A percentile compares a stretch with the other conserved stretches of the same genome.
phyloP scores from a whole-genome alignment of 1,139 yeast genomes.

The Yamadazyma spencermartinsiae region DNA sequence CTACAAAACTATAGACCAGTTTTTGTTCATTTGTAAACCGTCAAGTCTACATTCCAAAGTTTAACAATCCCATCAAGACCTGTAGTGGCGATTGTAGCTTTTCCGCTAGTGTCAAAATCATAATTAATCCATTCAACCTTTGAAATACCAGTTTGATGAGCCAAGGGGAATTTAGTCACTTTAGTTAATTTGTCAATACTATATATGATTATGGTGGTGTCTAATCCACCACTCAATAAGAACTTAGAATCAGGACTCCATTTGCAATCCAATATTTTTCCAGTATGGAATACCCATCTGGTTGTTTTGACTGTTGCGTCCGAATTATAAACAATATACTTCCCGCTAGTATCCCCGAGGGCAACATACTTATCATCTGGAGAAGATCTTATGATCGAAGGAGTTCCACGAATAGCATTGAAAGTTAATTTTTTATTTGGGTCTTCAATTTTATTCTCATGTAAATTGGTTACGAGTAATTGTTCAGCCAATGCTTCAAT shows the following conservation, averaged over 20 bases:
- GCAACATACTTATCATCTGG: slow-evolving; percentile 72
- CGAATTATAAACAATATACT: slow-evolving; percentile 65
- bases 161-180: slow-evolving; percentile 70
- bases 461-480: slow-evolving; percentile 53
- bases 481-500: slow-evolving; percentile 30
- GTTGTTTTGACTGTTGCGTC: slow-evolving; percentile 69
- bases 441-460: slow-evolving; percentile 32
- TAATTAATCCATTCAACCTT: slow-evolving; percentile 66
- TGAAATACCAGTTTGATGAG: slow-evolving; percentile 87
- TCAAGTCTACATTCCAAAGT: slow-evolving; percentile 57
- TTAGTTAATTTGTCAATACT: slow-evolving; percentile 77
- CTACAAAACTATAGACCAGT: too few relatives aligned
- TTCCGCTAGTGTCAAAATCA: slow-evolving; percentile 22
- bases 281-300: slow-evolving; percentile 95
- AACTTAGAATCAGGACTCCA: slow-evolving; percentile 79
- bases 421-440: slow-evolving; percentile 22
- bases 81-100: slow-evolving; percentile 50
- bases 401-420: slow-evolving; percentile 47
- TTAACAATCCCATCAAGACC: slow-evolving; percentile 86
- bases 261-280: slow-evolving; percentile 70
- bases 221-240: slow-evolving; percentile 79
- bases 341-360: slow-evolving; percentile 85
- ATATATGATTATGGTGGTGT: slow-evolving; percentile 76
- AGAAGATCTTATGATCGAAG: slow-evolving; percentile 65
- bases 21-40: slow-evolving; percentile 8